phyloP scores from a whole-genome alignment of 2,329 filamentous ascomycete genomes.

The Aureobasidium lini region DNA sequence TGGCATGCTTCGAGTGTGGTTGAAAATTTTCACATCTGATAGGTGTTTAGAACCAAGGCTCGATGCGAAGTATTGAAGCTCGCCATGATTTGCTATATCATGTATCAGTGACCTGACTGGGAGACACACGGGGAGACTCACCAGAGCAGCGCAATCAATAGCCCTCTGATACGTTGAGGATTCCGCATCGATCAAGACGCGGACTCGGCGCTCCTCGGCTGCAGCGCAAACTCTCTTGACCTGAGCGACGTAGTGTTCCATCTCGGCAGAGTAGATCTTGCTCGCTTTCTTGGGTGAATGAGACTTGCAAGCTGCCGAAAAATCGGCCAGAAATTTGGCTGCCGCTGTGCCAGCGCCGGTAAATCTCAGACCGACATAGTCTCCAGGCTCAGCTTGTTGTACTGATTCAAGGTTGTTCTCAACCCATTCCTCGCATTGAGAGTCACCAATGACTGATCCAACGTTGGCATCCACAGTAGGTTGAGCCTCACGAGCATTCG shows the following conservation, averaged over 20 bases:
- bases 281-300: background rate
- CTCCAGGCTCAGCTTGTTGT: constrained; percentile 1
- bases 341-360: constrained; percentile 1
- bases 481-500: constrained; percentile 4
- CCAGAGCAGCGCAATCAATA: background rate
- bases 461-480: background rate
- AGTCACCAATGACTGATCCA: background rate
- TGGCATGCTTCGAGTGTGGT: background rate
- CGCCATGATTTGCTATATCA: background rate
- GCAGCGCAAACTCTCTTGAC: background rate
- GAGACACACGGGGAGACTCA: background rate
- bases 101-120: background rate
- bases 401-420: background rate
- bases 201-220: background rate
- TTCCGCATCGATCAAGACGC: constrained; percentile 6
- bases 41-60: constrained; percentile 4
- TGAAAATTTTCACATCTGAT: background rate
- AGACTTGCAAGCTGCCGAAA: background rate
- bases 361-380: background rate
- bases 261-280: background rate
- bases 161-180: background rate
- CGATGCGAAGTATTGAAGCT: background rate
- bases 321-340: background rate
- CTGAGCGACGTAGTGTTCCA: background rate
- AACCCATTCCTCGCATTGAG: background rate